Base-by-base conservation (phyloP, 2,329 filamentous ascomycete species). In the Calonectria pseudoturangicola region DNA sequence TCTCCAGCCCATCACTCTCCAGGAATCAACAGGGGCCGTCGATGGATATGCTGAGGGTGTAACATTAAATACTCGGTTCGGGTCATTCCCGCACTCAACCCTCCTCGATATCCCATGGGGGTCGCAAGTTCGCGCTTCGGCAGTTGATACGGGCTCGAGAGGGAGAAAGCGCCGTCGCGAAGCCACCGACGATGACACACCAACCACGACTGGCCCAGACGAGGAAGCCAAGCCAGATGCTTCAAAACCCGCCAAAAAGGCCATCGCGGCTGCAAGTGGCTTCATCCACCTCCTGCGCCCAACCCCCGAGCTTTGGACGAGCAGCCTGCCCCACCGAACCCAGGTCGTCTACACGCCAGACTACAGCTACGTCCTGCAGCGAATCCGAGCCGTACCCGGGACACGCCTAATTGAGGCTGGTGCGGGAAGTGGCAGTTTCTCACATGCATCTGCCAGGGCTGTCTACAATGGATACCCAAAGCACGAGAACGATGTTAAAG, bases 61-160 rank as follows among this genome's bases (percentile, higher is more conserved):
- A 58, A 93, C 95, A 2, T 91, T 96, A 67, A 98, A 98, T 85
- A 99, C 96, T 1, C 92, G 96, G 54, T 99, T 98, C 81, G 97
- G 97, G 62, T 98, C 96, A 0, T 96, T 95, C 73, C 94, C 94
- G 0, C 94, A 96, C 82, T 93, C 90, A 13, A 96, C 94, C 0
- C 85, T 96, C 56, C 89, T 98, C 68, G 88, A 91, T 6, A 88
- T 95, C 67, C 93, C 94, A 50, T 98, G 96, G 96, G 97, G 97
- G 33, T 95, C 94, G 8, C 97, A 98, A 82, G 92, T 98, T 27
- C 90, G 95, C 58, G 97, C 97, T 9, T 98, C 95, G 2, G 91
- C 93, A 39, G 95, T 98, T 70, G 95, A 98, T 80, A 98, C 96
- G 0, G 95, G 96, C 15, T 97, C 95, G n/a, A 89, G 95, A 78